A percentile compares a stretch with the other conserved stretches of the same genome.
phyloP scores from a whole-genome alignment of 495 filamentous ascomycete genomes.

The Clohesyomyces aquaticus region DNA sequence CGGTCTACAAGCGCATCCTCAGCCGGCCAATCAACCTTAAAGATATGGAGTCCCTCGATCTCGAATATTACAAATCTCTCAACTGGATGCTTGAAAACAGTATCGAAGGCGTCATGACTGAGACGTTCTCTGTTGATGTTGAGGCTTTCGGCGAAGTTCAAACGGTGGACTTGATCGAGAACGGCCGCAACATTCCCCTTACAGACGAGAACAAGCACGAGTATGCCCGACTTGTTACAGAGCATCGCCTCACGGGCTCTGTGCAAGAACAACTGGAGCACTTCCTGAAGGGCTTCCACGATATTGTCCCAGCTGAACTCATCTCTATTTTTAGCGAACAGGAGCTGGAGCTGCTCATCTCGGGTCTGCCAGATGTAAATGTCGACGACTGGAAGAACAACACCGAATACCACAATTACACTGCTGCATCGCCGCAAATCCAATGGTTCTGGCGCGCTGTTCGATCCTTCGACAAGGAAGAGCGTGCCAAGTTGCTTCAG shows the following conservation, averaged over 20 bases:
- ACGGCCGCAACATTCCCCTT: slow-evolving; percentile 89
- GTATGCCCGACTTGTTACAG: slow-evolving; percentile 91
- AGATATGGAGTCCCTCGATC: slow-evolving; percentile 98
- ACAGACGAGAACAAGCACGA: slow-evolving; percentile 99
- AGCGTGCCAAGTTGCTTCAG: slow-evolving; percentile 94
- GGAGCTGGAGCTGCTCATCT: slow-evolving; percentile 95
- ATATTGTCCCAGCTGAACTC: slow-evolving; percentile 92
- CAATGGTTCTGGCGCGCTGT: slow-evolving; percentile 99
- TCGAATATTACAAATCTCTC: slow-evolving; percentile 99
- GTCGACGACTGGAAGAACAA: slow-evolving; percentile 99
- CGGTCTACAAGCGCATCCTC: slow-evolving; percentile 96
- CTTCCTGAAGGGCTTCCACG: slow-evolving; percentile 97
- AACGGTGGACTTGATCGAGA: slow-evolving; percentile 81
- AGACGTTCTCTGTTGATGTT: slow-evolving; percentile 91
- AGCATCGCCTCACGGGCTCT: slow-evolving; percentile 86
- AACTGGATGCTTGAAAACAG: slow-evolving; percentile 98
- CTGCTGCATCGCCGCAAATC: slow-evolving; percentile 90
- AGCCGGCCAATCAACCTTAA: slow-evolving; percentile 94
- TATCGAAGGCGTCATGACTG: slow-evolving; percentile 98
- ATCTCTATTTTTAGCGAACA: slow-evolving; percentile 99
- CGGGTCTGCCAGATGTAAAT: slow-evolving; percentile 94
- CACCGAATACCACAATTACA: slow-evolving; percentile 98
- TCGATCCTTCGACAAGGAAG: slow-evolving; percentile 98
- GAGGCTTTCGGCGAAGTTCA: slow-evolving; percentile 89
- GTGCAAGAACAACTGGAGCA: slow-evolving; percentile 93